Conservation (phyloP, 192 early-diverging fungal species). For the Backusella liffmaniae region DNA sequence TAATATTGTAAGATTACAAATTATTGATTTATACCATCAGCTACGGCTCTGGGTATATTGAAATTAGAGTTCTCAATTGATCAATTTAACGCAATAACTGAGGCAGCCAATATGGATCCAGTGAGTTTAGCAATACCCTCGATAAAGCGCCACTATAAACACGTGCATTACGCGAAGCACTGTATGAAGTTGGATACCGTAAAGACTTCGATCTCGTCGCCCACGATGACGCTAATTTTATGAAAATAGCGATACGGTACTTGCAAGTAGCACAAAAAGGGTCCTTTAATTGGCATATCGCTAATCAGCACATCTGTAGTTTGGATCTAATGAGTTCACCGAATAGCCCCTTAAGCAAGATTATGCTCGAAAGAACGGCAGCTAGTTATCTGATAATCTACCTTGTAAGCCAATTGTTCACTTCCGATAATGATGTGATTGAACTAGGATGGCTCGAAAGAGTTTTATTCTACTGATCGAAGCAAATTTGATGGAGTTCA, state of each 20-base stretch:
- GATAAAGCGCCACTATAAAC: neutral
- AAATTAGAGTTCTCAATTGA: neutral
- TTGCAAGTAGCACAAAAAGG: slow-evolving; percentile 2
- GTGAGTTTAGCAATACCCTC: neutral
- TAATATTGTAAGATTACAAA: neutral
- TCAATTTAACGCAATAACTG: neutral
- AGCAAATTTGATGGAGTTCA: neutral
- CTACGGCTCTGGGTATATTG: neutral
- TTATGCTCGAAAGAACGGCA: neutral
- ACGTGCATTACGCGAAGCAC: neutral
- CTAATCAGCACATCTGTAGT: neutral
- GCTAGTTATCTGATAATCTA: neutral
- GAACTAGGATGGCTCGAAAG: slow-evolving; percentile 6
- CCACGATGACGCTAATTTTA: neutral
- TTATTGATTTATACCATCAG: slow-evolving; percentile 10
- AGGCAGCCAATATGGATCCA: neutral
- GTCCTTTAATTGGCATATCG: neutral
- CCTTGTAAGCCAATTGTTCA: slow-evolving; percentile 2
- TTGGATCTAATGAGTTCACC: neutral
- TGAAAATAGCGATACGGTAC: neutral
- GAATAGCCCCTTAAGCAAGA: neutral
- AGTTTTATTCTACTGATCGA: neutral
- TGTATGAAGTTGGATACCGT: neutral
- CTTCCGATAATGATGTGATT: neutral
- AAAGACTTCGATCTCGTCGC: neutral